Base-by-base conservation (phyloP, 2,329 filamentous ascomycete genomes). In the Ceratocystis smalleyi region DNA sequence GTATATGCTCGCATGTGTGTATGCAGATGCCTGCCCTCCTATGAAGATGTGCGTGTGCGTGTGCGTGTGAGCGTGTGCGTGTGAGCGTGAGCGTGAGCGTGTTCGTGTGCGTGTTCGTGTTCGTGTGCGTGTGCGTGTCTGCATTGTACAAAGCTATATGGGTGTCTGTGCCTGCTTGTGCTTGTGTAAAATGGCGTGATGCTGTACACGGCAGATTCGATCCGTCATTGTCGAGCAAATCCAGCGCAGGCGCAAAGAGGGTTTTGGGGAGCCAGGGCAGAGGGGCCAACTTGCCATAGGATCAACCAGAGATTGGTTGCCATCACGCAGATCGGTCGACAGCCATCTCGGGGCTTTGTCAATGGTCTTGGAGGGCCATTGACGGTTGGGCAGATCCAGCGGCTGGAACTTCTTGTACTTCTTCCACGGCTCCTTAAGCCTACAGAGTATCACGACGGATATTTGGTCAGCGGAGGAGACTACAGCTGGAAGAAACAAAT, bases 291-390 rank as follows among this genome's bases (percentile, higher is more conserved):
- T 69, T 79, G 89, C 88, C 91, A 97, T 96, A 68, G 92, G 91
- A 74, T 96, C 89, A 43, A 89, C 85, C 74, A 96, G 79, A 74
- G 87, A 91, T 78, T 97, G 92, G 79, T 96, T 96, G 65, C 91
- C 92, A 79, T 97, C 92, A 71, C 92, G 81, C 70, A 95, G 77
- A 69, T 94, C 88, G 49, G 90, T 95, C 55, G 88, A 87, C 72
- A 96, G 83, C 91, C 91, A 97, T 71, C 92, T 82, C 43, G 91
- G 91, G 61, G 91, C 83, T 77, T 91, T 94, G 71, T 89, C 83
- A 71, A 96, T 82, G 49, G 82, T 83, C 77, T 88, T 91, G 72
- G 81, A 82, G 10, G 91, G 91, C 91, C 91, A 95, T 87, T 88
- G 83, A 45, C 87, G 81, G 73, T 89, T 78, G 32, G 84, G 83